Evolutionary conservation across 441 rosid genomes (phyloP).

Genomic region (Pelargonium fulgidum): DNA sequence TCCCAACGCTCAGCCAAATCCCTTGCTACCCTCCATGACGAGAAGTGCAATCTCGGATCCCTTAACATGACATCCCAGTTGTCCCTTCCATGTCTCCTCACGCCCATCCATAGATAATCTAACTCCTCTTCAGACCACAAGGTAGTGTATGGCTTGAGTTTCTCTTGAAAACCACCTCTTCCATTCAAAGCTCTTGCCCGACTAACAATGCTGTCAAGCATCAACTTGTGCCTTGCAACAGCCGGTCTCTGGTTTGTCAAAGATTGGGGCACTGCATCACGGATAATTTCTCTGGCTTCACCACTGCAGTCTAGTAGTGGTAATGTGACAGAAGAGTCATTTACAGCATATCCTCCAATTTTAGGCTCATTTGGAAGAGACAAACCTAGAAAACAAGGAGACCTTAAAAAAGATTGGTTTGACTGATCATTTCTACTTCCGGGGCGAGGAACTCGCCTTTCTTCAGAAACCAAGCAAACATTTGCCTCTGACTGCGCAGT

Average conservation of each 20-base stretch:
- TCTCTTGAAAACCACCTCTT: constrained; percentile 25
- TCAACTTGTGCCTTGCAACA: constrained; percentile 32
- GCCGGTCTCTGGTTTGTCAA: constrained; percentile 23
- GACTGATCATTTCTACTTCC: constrained; percentile 21
- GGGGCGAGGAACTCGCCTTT: constrained; percentile 17
- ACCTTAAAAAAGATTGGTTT: constrained; percentile 21
- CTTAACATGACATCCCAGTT: constrained; percentile 32
- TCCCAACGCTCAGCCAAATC: constrained; percentile 34
- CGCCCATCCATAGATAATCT: constrained; percentile 35
- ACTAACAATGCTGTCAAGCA: constrained; percentile 34
- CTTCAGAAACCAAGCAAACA: constrained; percentile 18
- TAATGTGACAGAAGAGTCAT: constrained; percentile 15
- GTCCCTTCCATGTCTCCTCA: constrained; percentile 30
- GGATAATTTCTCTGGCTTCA: constrained; percentile 23
- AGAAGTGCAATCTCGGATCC: constrained; percentile 27
- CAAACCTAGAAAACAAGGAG: constrained; percentile 27
- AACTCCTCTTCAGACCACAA: constrained; percentile 35
- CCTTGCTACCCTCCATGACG: constrained; percentile 25
- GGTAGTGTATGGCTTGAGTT: constrained; percentile 19
- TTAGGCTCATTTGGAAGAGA: constrained; percentile 25
- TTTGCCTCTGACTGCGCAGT: constrained; percentile 19
- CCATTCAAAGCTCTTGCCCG: constrained; percentile 27
- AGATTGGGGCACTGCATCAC: constrained; percentile 21
- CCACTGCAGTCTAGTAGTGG: constrained; percentile 16
- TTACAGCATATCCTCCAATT: constrained; percentile 16